These are phyloP conservation scores for Lactifluus pinguis DNA, from an alignment of 768 basidiomycete genomes.

Conservation along the genomic window DNA sequence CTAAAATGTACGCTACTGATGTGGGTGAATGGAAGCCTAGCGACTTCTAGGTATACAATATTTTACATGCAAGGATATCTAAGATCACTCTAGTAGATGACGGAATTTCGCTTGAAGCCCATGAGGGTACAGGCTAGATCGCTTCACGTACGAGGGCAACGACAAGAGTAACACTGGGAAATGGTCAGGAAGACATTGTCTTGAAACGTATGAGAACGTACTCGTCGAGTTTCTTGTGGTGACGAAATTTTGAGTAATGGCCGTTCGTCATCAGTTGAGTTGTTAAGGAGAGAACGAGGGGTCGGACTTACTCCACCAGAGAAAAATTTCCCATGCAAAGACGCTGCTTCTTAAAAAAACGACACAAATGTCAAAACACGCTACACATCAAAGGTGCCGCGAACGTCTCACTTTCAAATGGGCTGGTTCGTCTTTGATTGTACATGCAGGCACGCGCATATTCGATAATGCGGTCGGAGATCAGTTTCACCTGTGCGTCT, in stretches of 20 bases:
- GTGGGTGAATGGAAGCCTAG: not conserved
- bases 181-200: not conserved
- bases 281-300: conserved; percentile 5
- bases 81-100: conserved; percentile 3
- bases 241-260: not conserved
- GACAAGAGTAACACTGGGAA: conserved; percentile 56
- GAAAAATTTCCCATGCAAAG: conserved; percentile 53
- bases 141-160: conserved; percentile 63
- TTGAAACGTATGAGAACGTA: conserved; percentile 30
- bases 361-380: not conserved
- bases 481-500: conserved; percentile 51
- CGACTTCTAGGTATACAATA: conserved; percentile 8
- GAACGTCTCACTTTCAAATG: conserved; percentile 55
- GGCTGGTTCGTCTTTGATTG: conserved; percentile 53
- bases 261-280: not conserved
- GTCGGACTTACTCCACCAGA: conserved; percentile 60
- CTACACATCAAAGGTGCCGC: not conserved
- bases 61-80: not conserved
- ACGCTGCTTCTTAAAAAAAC: conserved; percentile 44
- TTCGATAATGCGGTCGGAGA: conserved; percentile 65
- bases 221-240: conserved; percentile 69
- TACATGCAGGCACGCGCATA: conserved; percentile 65
- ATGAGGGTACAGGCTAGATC: conserved; percentile 24
- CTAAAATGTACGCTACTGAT: conserved; percentile 9
- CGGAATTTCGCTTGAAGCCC: not conserved